Evolutionary conservation across 495 filamentous ascomycete genomes (phyloP).

Genomic region (Diplogelasinospora grovesii): DNA sequence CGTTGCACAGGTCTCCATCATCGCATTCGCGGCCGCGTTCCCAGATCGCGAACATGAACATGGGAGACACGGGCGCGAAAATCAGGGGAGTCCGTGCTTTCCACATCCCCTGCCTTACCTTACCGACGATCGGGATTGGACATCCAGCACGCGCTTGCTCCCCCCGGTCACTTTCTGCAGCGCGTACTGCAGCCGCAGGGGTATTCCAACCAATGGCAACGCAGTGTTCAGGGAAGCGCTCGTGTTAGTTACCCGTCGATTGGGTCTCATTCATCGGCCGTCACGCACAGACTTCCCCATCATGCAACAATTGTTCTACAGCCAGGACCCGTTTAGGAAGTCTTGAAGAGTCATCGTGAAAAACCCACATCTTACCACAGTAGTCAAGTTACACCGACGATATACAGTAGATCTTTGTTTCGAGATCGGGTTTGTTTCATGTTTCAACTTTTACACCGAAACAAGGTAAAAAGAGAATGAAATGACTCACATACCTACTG

Average conservation of each 20-base stretch:
- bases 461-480: no score
- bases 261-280: conserved; percentile 4
- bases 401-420: no score
- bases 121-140: conserved; percentile 12
- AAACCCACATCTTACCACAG: no score
- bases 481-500: not conserved
- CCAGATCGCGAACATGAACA: no score
- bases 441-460: no score
- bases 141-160: conserved; percentile 9
- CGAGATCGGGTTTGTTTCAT: conserved; percentile 3
- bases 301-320: not conserved
- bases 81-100: conserved; percentile 1
- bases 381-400: no score
- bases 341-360: no score
- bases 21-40: no score
- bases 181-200: conserved; percentile 17
- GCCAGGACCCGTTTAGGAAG: no score
- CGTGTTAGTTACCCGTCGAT: conserved; percentile 11
- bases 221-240: conserved; percentile 1
- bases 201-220: conserved; percentile 1
- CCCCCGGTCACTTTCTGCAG: conserved; percentile 8
- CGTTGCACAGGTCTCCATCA: no score
- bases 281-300: not conserved
- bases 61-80: no score
- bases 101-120: not conserved